Conservation (phyloP, 2,329 filamentous ascomycete genomes). For the Lecanosticta acicola region DNA sequence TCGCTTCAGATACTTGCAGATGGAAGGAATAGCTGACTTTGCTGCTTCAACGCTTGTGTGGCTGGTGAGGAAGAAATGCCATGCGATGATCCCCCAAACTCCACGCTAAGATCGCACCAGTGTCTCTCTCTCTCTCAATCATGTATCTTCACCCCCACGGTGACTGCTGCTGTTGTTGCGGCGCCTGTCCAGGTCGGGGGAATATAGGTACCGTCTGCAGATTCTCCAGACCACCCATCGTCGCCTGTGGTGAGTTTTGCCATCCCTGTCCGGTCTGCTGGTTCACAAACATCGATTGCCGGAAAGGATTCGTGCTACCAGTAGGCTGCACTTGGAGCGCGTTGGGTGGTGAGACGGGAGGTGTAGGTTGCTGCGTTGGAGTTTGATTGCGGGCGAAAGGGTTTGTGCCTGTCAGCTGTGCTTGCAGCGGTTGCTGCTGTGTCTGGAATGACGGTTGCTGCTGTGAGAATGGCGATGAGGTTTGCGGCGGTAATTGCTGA, state of each 20-base stretch:
- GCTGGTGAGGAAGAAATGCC: not conserved
- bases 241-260: conserved; percentile 69
- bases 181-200: conserved; percentile 61
- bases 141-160: conserved; percentile 27
- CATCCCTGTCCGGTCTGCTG: conserved; percentile 83
- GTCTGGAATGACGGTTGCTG: conserved; percentile 21
- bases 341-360: conserved; percentile 32
- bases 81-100: not conserved
- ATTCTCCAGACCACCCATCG: conserved; percentile 73
- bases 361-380: conserved; percentile 37
- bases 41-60: not conserved
- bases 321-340: conserved; percentile 68
- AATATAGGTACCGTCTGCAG: conserved; percentile 78
- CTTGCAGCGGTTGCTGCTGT: conserved; percentile 44
- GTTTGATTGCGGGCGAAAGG: conserved; percentile 58
- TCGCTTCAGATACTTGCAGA: not conserved
- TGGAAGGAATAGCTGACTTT: not conserved
- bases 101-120: not conserved
- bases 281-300: conserved; percentile 84
- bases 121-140: too few relatives aligned
- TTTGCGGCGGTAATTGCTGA: conserved; percentile 15
- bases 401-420: conserved; percentile 64
- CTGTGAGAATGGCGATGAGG: conserved; percentile 15
- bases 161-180: conserved; percentile 18
- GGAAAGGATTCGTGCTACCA: conserved; percentile 89